Percentiles rank a stretch among this genome's conserved stretches.
phyloP scores from a whole-genome alignment of 2,329 filamentous ascomycete species.

The Aspergillus jensenii region DNA sequence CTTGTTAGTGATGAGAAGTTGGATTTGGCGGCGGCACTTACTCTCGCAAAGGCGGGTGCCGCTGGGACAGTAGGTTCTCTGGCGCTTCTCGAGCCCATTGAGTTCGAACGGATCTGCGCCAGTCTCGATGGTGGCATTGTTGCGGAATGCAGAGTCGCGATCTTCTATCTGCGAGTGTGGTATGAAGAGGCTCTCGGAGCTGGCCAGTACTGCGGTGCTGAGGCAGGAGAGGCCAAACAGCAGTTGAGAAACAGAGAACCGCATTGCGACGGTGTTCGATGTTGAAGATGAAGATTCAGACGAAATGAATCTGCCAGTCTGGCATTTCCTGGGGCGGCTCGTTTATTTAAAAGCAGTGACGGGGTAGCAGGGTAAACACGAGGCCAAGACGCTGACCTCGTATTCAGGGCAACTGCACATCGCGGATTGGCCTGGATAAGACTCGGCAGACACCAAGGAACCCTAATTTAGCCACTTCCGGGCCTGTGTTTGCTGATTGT shows the following conservation, averaged over 20 bases:
- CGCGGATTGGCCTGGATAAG: not conserved
- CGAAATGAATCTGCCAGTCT: no score
- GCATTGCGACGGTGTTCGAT: not conserved
- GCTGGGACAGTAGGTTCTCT: not conserved
- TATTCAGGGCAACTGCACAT: not conserved
- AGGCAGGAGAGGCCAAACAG: not conserved
- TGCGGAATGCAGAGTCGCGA: not conserved
- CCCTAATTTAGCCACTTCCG: no score
- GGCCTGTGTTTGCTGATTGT: no score
- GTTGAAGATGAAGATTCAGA: not conserved
- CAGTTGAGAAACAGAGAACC: not conserved
- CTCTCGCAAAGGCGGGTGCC: not conserved
- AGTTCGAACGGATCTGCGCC: not conserved
- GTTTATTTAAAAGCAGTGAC: no score
- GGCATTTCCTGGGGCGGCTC: no score
- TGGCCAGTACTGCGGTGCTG: not conserved
- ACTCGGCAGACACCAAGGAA: not conserved
- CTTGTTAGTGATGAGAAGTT: not conserved
- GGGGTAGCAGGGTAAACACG: not conserved
- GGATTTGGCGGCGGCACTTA: not conserved
- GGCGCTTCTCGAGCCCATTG: not conserved
- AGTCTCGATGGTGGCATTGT: not conserved
- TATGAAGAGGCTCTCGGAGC: not conserved
- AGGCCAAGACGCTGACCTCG: not conserved
- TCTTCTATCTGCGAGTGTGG: not conserved